phyloP scores from a whole-genome alignment of 306 rosid species.

The Oemleria cerasiformis region DNA sequence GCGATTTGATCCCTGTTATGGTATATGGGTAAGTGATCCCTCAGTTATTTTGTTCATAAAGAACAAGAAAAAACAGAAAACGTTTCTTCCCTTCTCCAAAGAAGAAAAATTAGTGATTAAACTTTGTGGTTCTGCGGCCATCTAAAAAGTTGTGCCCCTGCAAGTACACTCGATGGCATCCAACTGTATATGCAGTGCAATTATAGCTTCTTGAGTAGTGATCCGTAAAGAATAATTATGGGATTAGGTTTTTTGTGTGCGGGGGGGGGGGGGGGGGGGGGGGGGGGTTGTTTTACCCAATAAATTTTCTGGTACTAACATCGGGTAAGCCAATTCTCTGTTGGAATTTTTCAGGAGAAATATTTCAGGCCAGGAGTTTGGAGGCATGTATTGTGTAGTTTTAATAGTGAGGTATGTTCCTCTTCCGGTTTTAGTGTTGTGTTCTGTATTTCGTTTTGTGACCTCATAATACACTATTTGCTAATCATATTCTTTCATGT shows the following conservation, averaged over 20 bases:
- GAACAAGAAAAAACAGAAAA: too few species aligned
- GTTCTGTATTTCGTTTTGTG: background rate
- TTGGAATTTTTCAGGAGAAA: slow-evolving; percentile 74
- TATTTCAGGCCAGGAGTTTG: slow-evolving; percentile 97
- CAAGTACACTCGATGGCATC: too few species aligned
- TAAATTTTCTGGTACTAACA: background rate
- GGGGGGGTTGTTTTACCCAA: background rate
- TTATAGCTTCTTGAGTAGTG: background rate
- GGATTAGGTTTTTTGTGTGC: background rate
- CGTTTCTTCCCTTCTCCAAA: too few species aligned
- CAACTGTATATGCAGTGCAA: too few species aligned
- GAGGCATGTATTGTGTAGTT: slow-evolving; percentile 99
- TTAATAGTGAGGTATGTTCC: slow-evolving; percentile 73
- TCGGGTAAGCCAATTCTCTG: background rate
- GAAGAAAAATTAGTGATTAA: too few species aligned
- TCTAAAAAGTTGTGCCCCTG: too few species aligned
- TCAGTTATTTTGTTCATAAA: background rate
- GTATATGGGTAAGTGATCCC: slow-evolving; percentile 76
- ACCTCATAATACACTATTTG: background rate
- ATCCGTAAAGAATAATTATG: too few species aligned
- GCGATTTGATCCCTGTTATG: slow-evolving; percentile 98
- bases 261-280: too few species aligned
- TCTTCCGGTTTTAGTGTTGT: slow-evolving; percentile 3
- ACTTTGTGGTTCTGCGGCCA: too few species aligned
- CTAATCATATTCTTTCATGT: slow-evolving; percentile 19